Base-by-base conservation (phyloP, 2,329 filamentous ascomycete species). In the Diplocarpon mali region DNA sequence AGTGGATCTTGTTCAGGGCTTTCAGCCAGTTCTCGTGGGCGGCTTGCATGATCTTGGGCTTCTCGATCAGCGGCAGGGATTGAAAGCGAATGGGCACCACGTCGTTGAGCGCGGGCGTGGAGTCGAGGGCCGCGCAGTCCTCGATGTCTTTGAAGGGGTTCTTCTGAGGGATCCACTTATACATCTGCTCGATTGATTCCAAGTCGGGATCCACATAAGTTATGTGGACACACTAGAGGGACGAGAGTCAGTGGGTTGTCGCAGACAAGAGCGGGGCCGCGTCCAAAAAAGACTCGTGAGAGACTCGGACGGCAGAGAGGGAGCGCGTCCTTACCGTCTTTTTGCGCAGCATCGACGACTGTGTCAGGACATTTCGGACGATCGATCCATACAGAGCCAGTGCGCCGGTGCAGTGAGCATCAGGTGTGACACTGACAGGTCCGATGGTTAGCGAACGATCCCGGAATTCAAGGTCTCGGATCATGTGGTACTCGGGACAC, bases 151-250 rank as follows among this genome's bases (percentile, higher is more conserved):
- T 41, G 34, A 44, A 47, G 2, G 45, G 45, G 9, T 47, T 47
- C 13, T n/a, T 8, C 2, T 37, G 31, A 5, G 45, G 35, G 2
- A 38, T 35, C 45, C 45, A 47, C 35, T 44, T 40, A 20, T 47
- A 47, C 45, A 47, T 47, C 34, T 38, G 41, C n/a, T 47, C 41
- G 20, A 47, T 44, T 13, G 45, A 37, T 11, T 40, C 35, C 36
- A 47, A 16, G 1, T 27, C 12, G 1, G 37, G 37, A 14, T 47
- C 45, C 9, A 44, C 38, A 17, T 37, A 47, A n/a, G 45, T 47
- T 30, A 47, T 34, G 20, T 47, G 45, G 1, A 44, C 41, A 29
- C 45, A 47, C n/a, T 24, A 7, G 20, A 24, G 20, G 7, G 9
- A n/a, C 3, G 30, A 12, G 4, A 3, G 11, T 32, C 10, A 14